Base-by-base conservation (phyloP, 345 rosid species). In the Populus euphratica region DNA sequence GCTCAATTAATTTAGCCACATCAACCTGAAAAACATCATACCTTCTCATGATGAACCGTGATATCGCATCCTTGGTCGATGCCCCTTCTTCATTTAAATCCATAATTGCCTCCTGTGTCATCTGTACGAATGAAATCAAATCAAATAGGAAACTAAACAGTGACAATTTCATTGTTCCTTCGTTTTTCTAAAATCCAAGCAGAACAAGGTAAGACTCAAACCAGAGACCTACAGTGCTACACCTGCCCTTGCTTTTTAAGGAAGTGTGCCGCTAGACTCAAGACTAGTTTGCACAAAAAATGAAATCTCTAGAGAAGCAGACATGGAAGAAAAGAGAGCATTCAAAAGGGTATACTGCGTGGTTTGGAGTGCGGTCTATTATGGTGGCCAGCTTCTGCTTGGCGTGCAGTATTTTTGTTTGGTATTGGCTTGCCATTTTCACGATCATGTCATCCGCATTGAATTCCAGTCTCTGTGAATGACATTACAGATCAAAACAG, bases 21-120 rank as follows among this genome's bases (percentile, higher is more conserved):
- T 76, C 80, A 44, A 79, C 70, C 59, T 13, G 12, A 2, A 73
- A 27, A 67, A 73, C 77, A 11, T 68, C 71, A 49, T 73, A 81
- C 73, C 77, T 35, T 18, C 41, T 56, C 70, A 27, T 27, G 27
- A 27, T 27, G 27, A 27, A 27, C 27, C 27, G 27, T 27, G 27
- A 27, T 27, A 27, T 27, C 27, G 27, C 27, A 27, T 27, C 78
- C 74, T 72, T 73, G 52, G 77, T 72, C 10, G 68, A 81, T 8
- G 80, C 83, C 12, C 44, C 66, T 25, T 61, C 66, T 54, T 81
- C 72, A 81, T 77, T 69, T 63, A 73, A 68, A 73, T 77, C 77
- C 1, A 33, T 31, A 50, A 73, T 33, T 33, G 78, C 83, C 64
- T 56, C 74, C 68, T 36, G 62, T 73, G 73, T 73, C 83, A 81